Evolutionary conservation across 176 grass and related monocot genomes (phyloP), one percentile per base, ranked within the genome.

Genomic region (Themeda triandra): DNA sequence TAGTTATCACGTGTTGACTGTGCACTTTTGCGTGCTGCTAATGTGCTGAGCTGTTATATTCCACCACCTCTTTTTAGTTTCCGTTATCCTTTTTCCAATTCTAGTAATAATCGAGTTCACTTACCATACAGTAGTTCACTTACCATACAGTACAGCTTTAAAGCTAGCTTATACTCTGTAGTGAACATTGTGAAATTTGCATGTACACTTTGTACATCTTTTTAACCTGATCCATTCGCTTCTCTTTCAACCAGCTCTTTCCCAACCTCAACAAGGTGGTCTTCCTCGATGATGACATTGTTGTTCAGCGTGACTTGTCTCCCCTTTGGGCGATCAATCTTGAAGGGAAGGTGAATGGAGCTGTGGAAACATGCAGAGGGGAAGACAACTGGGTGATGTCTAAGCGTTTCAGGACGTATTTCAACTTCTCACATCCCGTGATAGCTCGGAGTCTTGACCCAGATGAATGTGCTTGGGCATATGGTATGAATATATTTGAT

Each of bases 401-500:
- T 76, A 97, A 97, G 77, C 80, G 82, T 75, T 97, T 97, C 71
- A 94, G 87, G 83, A 97, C 94, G 41, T 97, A 97, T 88, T 97
- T 97, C 82, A 97, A 97, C 71, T 97, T 97, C 82, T 94, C 94
- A 39, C 94, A 97, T 46, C 94, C 94, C 35, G 75, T 92, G 67
- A 90, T 97, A 87, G 83, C 77, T 66, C 85, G 51, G 46, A 94
- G 88, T 88, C 85, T 97, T 81, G 94, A 97, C 75, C 94, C 91
- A 70, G 78, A 96, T 77, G 94, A 96, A 91, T 97, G 94, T 73
- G 87, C 94, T 72, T 97, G 94, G 92, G 94, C 94, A 84, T 97
- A 90, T 74, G 94, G 92, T 83, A 97, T 97, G 94, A 97, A 97
- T 79, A 86, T 97, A 24, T 97, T 97, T 90, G 92, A 97, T 74